A percentile compares a stretch with the other conserved stretches of the same genome.
Conservation (phyloP, 2,329 filamentous ascomycete genomes). For the Cordyceps javanica region DNA sequence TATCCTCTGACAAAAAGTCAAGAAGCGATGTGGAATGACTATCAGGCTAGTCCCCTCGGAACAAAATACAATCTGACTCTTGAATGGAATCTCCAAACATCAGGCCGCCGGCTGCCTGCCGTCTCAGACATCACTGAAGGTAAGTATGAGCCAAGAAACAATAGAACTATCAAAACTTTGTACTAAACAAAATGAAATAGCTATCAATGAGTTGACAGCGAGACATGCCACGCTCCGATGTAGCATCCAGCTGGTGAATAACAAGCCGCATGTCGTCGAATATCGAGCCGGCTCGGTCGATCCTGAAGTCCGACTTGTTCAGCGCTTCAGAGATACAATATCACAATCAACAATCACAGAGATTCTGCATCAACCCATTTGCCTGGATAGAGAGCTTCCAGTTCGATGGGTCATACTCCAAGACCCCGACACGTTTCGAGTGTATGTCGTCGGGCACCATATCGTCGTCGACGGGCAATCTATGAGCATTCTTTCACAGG, state of each 20-base stretch:
- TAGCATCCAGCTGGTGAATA: background rate
- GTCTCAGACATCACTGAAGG: background rate
- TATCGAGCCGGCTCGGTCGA: slow-evolving; percentile 6
- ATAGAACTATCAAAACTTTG: background rate
- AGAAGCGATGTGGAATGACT: slow-evolving; percentile 14
- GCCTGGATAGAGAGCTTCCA: slow-evolving; percentile 4
- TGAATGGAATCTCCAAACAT: slow-evolving; percentile 9
- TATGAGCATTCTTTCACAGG: slow-evolving; percentile 14
- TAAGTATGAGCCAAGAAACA: background rate
- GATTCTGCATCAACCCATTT: slow-evolving; percentile 6
- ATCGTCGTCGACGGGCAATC: slow-evolving; percentile 14
- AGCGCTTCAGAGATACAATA: background rate
- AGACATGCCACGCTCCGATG: slow-evolving; percentile 11
- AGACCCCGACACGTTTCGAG: slow-evolving; percentile 3
- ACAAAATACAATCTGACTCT: slow-evolving; percentile 15
- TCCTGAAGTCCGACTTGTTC: slow-evolving; percentile 9
- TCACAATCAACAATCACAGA: slow-evolving; percentile 3
- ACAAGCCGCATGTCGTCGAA: slow-evolving; percentile 8
- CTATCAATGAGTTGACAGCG: slow-evolving; percentile 2
- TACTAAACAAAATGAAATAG: background rate
- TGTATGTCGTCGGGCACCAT: slow-evolving; percentile 13
- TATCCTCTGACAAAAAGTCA: slow-evolving; percentile 14
- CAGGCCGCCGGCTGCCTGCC: background rate
- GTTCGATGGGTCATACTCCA: slow-evolving; percentile 13
- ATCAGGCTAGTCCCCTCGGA: slow-evolving; percentile 3